Evolutionary conservation across 2,329 filamentous ascomycete species (phyloP).

Genomic region (Pseudocercospora cruenta): DNA sequence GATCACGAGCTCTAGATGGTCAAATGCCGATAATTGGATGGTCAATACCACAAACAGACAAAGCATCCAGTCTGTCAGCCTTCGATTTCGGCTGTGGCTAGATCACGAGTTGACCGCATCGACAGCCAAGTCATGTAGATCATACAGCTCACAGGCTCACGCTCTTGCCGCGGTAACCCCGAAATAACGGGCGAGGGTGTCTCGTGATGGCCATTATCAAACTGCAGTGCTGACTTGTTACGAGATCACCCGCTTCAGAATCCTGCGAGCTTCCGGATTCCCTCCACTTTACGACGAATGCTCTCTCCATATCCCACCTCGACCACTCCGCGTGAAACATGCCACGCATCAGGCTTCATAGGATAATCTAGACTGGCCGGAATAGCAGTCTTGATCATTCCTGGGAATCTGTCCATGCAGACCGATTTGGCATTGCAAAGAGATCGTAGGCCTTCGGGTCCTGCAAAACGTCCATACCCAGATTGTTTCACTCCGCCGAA

Average conservation of each 20-base stretch:
- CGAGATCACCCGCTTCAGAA: slow-evolving; percentile 22
- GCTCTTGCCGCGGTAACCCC: slow-evolving; percentile 5
- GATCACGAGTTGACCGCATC: background rate
- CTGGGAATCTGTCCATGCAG: slow-evolving; percentile 72
- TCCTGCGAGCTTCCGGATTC: slow-evolving; percentile 44
- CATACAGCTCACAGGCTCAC: background rate
- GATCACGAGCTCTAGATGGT: background rate
- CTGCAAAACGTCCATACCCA: slow-evolving; percentile 89
- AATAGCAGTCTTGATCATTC: slow-evolving; percentile 70
- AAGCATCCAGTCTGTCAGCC: background rate
- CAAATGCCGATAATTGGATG: background rate
- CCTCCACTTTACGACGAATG: slow-evolving; percentile 42
- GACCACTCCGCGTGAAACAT: slow-evolving; percentile 50
- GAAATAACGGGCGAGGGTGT: background rate
- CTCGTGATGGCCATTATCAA: slow-evolving; percentile 7
- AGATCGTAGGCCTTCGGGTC: slow-evolving; percentile 80
- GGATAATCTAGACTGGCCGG: slow-evolving; percentile 82
- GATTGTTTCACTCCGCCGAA: slow-evolving; percentile 91
- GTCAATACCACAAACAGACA: background rate
- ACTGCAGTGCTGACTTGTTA: slow-evolving; percentile 3
- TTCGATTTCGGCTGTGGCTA: background rate
- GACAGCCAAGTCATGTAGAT: slow-evolving; percentile 1
- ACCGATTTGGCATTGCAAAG: slow-evolving; percentile 88
- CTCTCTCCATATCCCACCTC: slow-evolving; percentile 54
- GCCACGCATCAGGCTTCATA: slow-evolving; percentile 53